phyloP scores from a whole-genome alignment of 2,329 filamentous ascomycete species.

The Pseudogymnoascus sp. region DNA sequence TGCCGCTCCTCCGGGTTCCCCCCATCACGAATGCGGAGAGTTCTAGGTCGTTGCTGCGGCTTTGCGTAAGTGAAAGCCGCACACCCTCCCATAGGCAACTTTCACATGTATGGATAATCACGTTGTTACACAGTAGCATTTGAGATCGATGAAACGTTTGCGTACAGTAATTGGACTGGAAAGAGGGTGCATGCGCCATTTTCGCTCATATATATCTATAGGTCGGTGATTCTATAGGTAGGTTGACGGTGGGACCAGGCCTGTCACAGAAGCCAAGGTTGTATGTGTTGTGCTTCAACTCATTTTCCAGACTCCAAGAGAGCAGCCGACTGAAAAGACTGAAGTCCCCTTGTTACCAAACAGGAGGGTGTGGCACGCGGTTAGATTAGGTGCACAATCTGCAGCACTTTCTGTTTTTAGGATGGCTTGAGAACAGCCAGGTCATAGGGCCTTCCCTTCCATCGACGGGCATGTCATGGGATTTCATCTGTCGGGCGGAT shows the following conservation, averaged over 20 bases:
- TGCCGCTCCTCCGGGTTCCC: slow-evolving; percentile 8
- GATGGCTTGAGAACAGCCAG: not conserved
- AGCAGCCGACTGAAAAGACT: not conserved
- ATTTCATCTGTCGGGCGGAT: not conserved
- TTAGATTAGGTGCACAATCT: slow-evolving; percentile 1
- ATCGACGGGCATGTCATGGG: not conserved
- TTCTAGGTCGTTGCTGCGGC: not conserved
- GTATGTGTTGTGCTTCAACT: not conserved
- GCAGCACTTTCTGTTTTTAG: slow-evolving; percentile 11
- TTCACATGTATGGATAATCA: not conserved
- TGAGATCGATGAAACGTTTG: slow-evolving; percentile 5
- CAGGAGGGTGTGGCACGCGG: not conserved
- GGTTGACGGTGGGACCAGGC: not conserved
- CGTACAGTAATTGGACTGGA: not conserved
- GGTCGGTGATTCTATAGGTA: not conserved
- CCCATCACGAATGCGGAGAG: not conserved
- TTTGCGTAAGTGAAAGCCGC: not conserved
- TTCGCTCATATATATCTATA: slow-evolving; percentile 8
- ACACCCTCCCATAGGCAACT: not conserved
- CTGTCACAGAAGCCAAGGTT: not conserved
- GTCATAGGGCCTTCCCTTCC: slow-evolving; percentile 7
- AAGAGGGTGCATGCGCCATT: slow-evolving; percentile 9
- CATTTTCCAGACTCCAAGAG: not conserved
- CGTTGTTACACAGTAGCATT: slow-evolving; percentile 4
- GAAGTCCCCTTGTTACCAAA: not conserved